Base-by-base conservation (phyloP, 2,329 filamentous ascomycete genomes). In the Akanthomyces lecanii region DNA sequence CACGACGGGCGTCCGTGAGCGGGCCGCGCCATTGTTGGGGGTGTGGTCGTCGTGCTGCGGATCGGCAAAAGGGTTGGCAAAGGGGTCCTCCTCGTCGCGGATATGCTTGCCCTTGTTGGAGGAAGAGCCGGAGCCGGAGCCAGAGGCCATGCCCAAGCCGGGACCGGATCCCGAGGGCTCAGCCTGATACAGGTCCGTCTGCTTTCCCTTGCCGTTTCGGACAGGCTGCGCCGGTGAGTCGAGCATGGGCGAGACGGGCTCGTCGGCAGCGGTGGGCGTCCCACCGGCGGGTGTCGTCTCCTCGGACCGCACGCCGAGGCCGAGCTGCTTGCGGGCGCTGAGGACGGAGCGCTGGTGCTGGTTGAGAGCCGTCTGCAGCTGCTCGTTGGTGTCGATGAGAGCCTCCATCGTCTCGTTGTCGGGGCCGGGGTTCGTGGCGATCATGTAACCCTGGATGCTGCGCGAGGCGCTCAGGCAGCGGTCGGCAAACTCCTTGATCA, bases 401-500 rank as follows among this genome's bases (percentile, higher is more conserved):
- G 87, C 93, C 72, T 95, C 87, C 84, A 98, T 92, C 1, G 94
- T 98, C 68, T 97, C 89, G 70, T 97, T 94, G 74, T 98, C 95
- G 0, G 94, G 93, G 1, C 85, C 73, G 0, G 94, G 93, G 72
- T 91, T 85, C 63, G 89, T 87, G 53, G 88, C 85, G 48, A 87
- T 82, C 81, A 98, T 97, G 77, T 96, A 98, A 38, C 82, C 82
- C 71, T 97, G 92, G 69, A 98, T 87, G 71, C 89, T 91, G 61
- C 88, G 84, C 59, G 90, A 89, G 5, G 94, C 94, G 62, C 86
- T 85, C 66, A 89, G 86, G 72, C 94, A 98, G 28, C 95, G 88
- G 69, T 95, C 89, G 54, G 89, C 86, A 73, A 99, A 98, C 77
- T 99, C 95, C 72, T 89, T 90, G 73, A 97, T 88, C 59, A 99